phyloP scores from a whole-genome alignment of 306 rosid genomes.

The Adenanthera pavonina region DNA sequence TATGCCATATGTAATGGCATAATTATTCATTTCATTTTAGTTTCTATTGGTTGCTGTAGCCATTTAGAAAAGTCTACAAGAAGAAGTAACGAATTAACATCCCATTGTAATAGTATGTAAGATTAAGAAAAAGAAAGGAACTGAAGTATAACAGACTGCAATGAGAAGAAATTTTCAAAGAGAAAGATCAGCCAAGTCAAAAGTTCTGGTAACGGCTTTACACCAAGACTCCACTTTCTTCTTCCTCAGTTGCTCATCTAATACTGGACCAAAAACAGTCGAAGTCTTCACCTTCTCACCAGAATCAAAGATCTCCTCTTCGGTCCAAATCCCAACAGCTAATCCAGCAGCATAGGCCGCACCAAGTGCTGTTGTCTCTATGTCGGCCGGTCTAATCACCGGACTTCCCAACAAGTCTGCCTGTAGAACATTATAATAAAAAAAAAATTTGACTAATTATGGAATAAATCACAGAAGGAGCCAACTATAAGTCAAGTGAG shows the following conservation, averaged over 20 bases:
- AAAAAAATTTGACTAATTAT: not conserved
- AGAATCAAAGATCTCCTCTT: constrained; percentile 60
- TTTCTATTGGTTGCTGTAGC: not conserved
- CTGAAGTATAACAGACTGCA: not conserved
- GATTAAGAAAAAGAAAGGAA: not conserved
- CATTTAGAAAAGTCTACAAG: not conserved
- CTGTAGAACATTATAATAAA: constrained; percentile 46
- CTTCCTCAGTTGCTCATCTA: constrained; percentile 62
- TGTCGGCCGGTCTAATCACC: constrained; percentile 85
- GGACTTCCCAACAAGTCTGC: constrained; percentile 80
- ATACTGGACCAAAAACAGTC: constrained; percentile 54
- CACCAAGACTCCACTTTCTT: constrained; percentile 83
- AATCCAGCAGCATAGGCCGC: constrained; percentile 98
- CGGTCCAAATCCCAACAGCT: constrained; percentile 83
- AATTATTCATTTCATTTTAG: not conserved
- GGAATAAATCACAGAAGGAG: not conserved
- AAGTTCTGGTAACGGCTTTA: constrained; percentile 84
- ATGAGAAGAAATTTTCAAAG: constrained; percentile 47
- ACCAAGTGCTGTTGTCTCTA: constrained; percentile 94
- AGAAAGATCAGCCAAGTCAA: constrained; percentile 88
- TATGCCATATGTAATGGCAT: not conserved
- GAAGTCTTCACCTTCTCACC: constrained; percentile 55
- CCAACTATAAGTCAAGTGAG: not conserved
- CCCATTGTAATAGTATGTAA: not conserved
- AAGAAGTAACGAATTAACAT: not conserved